Evolutionary conservation across 2,329 filamentous ascomycete genomes (phyloP), one percentile per base, ranked within the genome.

Genomic region (Botrytis pseudocinerea): DNA sequence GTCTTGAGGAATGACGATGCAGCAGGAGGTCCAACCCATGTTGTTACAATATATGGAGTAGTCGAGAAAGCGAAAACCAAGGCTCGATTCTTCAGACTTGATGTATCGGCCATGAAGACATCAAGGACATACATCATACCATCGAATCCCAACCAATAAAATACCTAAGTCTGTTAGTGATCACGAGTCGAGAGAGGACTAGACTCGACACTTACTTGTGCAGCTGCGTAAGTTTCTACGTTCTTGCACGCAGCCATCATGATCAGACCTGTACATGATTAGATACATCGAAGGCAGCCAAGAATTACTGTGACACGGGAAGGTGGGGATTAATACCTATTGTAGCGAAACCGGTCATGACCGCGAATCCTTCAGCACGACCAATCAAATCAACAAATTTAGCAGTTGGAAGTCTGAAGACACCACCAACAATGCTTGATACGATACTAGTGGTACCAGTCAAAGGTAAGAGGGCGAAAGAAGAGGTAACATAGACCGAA

Each of bases 331-430:
- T 32, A 28, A 18, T 76, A 78, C 78, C 78, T 20, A 88, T 73
- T 7, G 86, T 84, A 78, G 87, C 86, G 72, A 88, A 82, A 8
- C 83, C 73, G 6, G 89, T 82, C 78, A 87, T 87, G 62, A 90
- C 76, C 22, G 85, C 80, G 76, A 91, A 88, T 22, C 90, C 90
- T 78, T 92, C 87, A 16, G 90, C 87, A 59, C 91, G 88, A 72
- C 90, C 91, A 83, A 89, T 91, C 44, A 91, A 83, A 81, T 93
- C 89, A 68, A 92, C 84, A 38, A 92, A 84, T 80, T 92, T 93
- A 70, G 91, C 90, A 76, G 91, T 85, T 22, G 79, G 79, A 16
- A 80, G 72, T 60, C 76, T 76, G 40, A 78, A 61, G 25, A 79
- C 76, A 22, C 78, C 79, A 18, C 76, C 78, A 25, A 80, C 72